Percentiles rank a stretch among this genome's conserved stretches.
Evolutionary conservation across 2,329 filamentous ascomycete species (phyloP).

Genomic region (Fusarium annulatum): DNA sequence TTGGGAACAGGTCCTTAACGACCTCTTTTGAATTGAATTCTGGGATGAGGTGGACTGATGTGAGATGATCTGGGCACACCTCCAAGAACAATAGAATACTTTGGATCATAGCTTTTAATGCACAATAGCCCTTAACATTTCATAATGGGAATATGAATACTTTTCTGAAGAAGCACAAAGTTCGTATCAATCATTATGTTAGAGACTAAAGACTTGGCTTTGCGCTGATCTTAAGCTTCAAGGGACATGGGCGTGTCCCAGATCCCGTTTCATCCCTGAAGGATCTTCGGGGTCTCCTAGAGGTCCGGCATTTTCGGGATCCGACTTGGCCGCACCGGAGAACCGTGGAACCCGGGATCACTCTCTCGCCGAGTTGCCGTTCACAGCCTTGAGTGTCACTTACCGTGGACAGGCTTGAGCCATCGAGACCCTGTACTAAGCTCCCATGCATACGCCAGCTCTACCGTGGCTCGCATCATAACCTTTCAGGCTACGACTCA

Average conservation of each 20-base stretch:
- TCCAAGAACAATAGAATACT: conserved; percentile 26
- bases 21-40: conserved; percentile 21
- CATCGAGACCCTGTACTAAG: neutral
- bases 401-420: accelerated
- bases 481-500: neutral
- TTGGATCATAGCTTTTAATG: conserved; percentile 39
- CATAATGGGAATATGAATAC: neutral
- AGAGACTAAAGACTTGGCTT: neutral
- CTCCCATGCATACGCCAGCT: neutral
- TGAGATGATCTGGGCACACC: conserved; percentile 24
- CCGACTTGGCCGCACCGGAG: neutral
- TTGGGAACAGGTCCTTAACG: conserved; percentile 24
- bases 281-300: neutral
- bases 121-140: conserved; percentile 15
- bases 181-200: neutral
- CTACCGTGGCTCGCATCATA: neutral
- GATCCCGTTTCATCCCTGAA: neutral
- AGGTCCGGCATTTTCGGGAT: neutral
- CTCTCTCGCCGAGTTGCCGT: neutral
- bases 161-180: neutral
- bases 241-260: neutral
- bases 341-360: neutral
- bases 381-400: neutral
- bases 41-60: conserved; percentile 31
- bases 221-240: neutral